These are phyloP conservation scores for Choanephora cucurbitarum DNA, from an alignment of 371 early-diverging fungal species.

Conservation along the genomic window DNA sequence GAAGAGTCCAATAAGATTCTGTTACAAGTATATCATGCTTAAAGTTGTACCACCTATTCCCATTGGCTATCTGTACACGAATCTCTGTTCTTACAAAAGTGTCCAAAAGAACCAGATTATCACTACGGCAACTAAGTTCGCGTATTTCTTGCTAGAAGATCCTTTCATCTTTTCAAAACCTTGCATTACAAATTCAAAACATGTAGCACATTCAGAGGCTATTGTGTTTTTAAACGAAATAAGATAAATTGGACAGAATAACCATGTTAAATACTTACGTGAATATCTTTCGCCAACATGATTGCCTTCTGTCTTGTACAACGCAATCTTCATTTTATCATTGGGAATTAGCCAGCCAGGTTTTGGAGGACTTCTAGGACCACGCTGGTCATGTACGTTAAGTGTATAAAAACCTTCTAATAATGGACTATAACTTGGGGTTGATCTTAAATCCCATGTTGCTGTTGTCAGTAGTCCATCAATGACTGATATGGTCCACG, in stretches of 20 bases:
- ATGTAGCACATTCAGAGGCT: conserved; percentile 12
- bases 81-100: conserved; percentile 1
- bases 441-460: conserved; percentile 15
- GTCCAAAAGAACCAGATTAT: conserved; percentile 6
- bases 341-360: conserved; percentile 20
- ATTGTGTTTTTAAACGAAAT: no score
- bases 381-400: conserved; percentile 22
- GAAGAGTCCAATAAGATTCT: no score
- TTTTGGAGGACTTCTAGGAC: conserved; percentile 9
- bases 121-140: conserved; percentile 1
- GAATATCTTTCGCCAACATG: conserved; percentile 14
- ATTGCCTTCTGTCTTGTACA: conserved; percentile 19
- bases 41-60: no score
- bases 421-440: conserved; percentile 18
- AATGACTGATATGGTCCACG: conserved; percentile 15
- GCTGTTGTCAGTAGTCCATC: conserved; percentile 19
- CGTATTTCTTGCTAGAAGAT: conserved; percentile 3
- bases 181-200: conserved; percentile 15
- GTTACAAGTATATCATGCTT: no score
- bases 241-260: not conserved
- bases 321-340: conserved; percentile 13
- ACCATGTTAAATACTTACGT: not conserved
- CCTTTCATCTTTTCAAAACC: conserved; percentile 1
- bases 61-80: no score
- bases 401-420: conserved; percentile 23